Evolutionary conservation across 2,329 filamentous ascomycete species (phyloP).

Genomic region (Sclerotinia trifoliorum): DNA sequence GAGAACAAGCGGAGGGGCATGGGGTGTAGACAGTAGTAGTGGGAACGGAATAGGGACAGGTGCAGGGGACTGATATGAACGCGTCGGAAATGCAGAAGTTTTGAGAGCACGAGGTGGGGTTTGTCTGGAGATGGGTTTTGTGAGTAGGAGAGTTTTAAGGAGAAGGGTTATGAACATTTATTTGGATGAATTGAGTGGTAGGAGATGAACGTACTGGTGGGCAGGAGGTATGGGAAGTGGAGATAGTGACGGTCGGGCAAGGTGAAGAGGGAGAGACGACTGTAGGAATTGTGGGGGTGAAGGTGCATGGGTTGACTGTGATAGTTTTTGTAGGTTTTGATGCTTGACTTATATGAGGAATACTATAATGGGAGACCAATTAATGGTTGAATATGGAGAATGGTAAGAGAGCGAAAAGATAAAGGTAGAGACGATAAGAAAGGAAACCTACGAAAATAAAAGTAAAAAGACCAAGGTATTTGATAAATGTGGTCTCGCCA

Average conservation of each 20-base stretch:
- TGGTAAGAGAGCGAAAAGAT: neutral
- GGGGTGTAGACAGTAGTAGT: conserved; percentile 31
- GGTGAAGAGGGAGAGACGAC: conserved; percentile 12
- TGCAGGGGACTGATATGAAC: conserved; percentile 31
- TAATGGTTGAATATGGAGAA: neutral
- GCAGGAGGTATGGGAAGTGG: conserved; percentile 25
- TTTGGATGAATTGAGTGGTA: conserved; percentile 12
- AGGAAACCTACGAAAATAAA: neutral
- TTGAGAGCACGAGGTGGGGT: conserved; percentile 12
- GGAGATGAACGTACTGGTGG: conserved; percentile 9
- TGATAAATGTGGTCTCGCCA: neutral
- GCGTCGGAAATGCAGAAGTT: conserved; percentile 30
- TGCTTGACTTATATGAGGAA: neutral
- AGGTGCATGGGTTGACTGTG: conserved; percentile 10
- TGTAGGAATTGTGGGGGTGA: neutral
- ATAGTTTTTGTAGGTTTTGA: neutral
- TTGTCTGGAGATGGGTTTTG: conserved; percentile 8
- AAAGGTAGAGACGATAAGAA: neutral
- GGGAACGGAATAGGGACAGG: conserved; percentile 32
- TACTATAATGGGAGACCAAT: neutral
- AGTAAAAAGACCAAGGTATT: neutral
- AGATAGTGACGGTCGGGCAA: conserved; percentile 34
- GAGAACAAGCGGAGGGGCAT: conserved; percentile 28
- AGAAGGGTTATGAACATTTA: too few species aligned
- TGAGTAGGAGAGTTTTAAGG: neutral